Percentiles rank a stretch among this genome's conserved stretches.
Evolutionary conservation across 1,284 basidiomycete genomes (phyloP).

Genomic region (Sanghuangporus sanghuang): DNA sequence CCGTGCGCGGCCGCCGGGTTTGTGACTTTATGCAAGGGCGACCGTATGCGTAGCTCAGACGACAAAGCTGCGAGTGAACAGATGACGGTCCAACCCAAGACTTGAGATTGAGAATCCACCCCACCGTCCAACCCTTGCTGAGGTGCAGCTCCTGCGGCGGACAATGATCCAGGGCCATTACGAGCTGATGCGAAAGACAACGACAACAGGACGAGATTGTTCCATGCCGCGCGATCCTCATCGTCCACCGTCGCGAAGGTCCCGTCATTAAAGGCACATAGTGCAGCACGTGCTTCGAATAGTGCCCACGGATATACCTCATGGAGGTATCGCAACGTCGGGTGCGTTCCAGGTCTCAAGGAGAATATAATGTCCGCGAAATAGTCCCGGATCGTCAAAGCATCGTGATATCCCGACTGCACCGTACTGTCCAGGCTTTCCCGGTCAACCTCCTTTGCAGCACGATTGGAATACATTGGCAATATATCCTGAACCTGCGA

Average conservation of each 20-base stretch:
- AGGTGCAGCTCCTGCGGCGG: slow-evolving; percentile 20
- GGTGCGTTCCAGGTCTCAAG: background rate
- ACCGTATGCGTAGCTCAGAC: slow-evolving; percentile 20
- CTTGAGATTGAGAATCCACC: slow-evolving; percentile 15
- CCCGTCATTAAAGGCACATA: slow-evolving; percentile 13
- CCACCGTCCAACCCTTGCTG: slow-evolving; percentile 24
- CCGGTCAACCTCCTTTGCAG: background rate
- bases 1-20: background rate
- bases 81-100: slow-evolving; percentile 25
- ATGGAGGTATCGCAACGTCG: background rate
- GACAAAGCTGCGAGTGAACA: slow-evolving; percentile 22
- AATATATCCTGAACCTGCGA: slow-evolving; percentile 2
- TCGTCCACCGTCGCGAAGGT: slow-evolving; percentile 6
- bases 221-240: slow-evolving; percentile 14
- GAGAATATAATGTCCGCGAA: slow-evolving; percentile 11
- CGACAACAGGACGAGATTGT: slow-evolving; percentile 11
- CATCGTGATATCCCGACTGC: background rate
- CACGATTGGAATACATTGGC: background rate
- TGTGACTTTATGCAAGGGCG: background rate
- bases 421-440: background rate
- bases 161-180: background rate
- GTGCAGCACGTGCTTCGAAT: slow-evolving; percentile 13
- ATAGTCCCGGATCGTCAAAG: slow-evolving; percentile 7
- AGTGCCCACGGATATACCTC: slow-evolving; percentile 12
- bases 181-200: slow-evolving; percentile 10